Evolutionary conservation across 305 asterid species (phyloP).

Genomic region (Solanum hybrid): DNA sequence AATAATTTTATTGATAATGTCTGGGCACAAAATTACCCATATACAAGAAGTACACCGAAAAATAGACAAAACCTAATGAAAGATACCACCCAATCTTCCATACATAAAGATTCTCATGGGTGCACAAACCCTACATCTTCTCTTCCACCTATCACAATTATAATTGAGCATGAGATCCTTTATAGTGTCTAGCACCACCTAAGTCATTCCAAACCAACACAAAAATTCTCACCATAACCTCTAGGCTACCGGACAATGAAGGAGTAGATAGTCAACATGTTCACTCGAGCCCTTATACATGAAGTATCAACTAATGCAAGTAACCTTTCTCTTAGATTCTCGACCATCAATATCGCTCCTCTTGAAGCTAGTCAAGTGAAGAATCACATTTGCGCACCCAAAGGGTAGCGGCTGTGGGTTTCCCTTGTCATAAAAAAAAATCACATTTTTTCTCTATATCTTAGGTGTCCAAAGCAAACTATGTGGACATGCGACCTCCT

Average conservation of each 20-base stretch:
- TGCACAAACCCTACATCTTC: neutral
- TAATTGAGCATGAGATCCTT: neutral
- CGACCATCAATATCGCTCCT: neutral
- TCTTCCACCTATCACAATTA: neutral
- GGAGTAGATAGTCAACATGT: neutral
- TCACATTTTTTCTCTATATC: neutral
- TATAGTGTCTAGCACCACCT: neutral
- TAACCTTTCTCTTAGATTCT: neutral
- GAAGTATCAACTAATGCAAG: neutral
- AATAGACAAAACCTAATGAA: neutral
- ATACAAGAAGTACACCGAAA: neutral
- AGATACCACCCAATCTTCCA: neutral
- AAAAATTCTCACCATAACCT: neutral
- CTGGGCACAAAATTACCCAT: neutral
- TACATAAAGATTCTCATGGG: neutral
- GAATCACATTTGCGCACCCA: neutral
- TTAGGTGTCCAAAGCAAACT: neutral
- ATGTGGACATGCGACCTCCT: neutral
- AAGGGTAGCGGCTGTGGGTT: too few relatives aligned
- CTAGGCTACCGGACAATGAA: neutral
- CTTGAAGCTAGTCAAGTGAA: neutral
- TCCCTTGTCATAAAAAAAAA: neutral
- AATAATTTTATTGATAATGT: neutral
- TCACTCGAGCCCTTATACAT: neutral
- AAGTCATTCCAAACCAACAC: neutral